Evolutionary conservation across 225 moss, liverwort and hornwort species (phyloP).

Genomic region (Thuidium tamariscinum): DNA sequence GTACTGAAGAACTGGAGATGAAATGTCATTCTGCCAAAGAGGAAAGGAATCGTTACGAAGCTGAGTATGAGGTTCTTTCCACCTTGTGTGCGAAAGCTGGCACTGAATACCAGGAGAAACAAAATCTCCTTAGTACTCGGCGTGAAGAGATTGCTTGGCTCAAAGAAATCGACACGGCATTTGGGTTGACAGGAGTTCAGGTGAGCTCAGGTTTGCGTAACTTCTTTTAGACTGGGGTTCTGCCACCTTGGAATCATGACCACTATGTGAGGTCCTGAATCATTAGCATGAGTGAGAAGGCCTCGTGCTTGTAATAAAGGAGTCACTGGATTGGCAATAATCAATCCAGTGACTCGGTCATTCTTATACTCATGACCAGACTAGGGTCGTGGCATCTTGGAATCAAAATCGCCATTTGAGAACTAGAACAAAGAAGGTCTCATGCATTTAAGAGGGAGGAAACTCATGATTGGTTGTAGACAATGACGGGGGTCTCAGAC

Average conservation of each 20-base stretch:
- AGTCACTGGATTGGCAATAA: neutral
- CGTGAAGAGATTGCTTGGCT: constrained; percentile 49
- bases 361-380: neutral
- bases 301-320: neutral
- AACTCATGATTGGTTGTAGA: neutral
- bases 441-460: neutral
- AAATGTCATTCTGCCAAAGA: constrained; percentile 15
- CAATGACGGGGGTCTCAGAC: neutral
- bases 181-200: constrained; percentile 92
- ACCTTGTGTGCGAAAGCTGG: constrained; percentile 28
- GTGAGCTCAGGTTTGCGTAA: constrained; percentile 7
- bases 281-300: neutral
- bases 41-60: constrained; percentile 49
- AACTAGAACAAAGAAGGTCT: neutral
- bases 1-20: constrained; percentile 28
- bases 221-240: neutral
- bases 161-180: constrained; percentile 77
- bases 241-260: neutral
- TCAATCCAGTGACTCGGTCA: neutral
- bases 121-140: neutral
- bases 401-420: neutral
- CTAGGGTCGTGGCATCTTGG: neutral
- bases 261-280: neutral
- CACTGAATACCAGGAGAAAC: constrained; percentile 30
- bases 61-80: constrained; percentile 54